Conservation (phyloP, 169 alveolate genomes). For the Perkinsus marinus region DNA sequence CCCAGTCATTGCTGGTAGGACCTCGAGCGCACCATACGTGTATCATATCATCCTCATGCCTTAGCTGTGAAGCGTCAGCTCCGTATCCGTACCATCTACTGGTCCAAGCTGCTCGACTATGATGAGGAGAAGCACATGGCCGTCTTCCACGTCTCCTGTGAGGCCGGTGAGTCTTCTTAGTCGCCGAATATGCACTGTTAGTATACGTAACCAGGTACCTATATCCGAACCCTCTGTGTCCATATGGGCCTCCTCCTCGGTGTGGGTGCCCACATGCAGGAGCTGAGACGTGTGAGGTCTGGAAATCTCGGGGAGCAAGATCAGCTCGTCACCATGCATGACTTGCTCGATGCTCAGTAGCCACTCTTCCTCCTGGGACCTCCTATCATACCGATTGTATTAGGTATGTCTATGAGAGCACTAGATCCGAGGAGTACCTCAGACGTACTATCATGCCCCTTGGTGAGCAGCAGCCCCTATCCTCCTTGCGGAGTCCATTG, state of each 20-base stretch:
- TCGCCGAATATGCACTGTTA: neutral
- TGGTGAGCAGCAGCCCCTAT: too few species aligned
- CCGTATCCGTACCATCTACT: conserved; percentile 92
- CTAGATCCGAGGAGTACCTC: conserved; percentile 87
- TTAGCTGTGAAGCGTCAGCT: conserved; percentile 98
- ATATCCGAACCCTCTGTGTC: conserved; percentile 97
- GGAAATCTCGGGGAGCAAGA: conserved; percentile 92
- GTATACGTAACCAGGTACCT: conserved; percentile 69
- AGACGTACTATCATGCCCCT: conserved; percentile 90
- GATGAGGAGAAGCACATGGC: conserved; percentile 88
- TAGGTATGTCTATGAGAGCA: conserved; percentile 56
- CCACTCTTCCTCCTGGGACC: conserved; percentile 5
- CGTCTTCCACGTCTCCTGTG: conserved; percentile 95
- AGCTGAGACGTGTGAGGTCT: conserved; percentile 92
- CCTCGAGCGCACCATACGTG: too few species aligned
- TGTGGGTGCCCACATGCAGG: conserved; percentile 99
- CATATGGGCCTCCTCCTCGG: conserved; percentile 96
- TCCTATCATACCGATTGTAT: neutral
- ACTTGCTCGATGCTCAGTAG: conserved; percentile 93
- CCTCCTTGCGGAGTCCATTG: too few species aligned
- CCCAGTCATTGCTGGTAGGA: conserved; percentile 71
- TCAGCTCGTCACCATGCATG: conserved; percentile 97
- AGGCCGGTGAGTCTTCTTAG: conserved; percentile 54
- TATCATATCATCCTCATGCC: neutral
- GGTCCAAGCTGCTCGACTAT: conserved; percentile 88